Evolutionary conservation across 176 grass and related monocot species (phyloP).

Genomic region (Zea luxurians): DNA sequence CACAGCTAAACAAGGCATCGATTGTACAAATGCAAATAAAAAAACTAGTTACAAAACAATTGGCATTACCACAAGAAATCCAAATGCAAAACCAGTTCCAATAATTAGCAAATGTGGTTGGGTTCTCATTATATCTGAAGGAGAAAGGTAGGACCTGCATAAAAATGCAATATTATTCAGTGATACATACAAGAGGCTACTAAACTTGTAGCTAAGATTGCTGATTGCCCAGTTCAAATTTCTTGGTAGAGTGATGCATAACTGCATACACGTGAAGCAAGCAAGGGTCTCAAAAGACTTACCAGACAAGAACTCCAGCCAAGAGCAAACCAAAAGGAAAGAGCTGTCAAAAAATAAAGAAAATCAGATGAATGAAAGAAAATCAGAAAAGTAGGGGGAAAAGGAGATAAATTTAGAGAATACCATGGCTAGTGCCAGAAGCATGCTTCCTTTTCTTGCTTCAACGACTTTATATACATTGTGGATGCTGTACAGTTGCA

Average conservation of each 20-base stretch:
- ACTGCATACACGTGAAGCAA: constrained; percentile 16
- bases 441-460: constrained; percentile 92
- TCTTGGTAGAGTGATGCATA: neutral
- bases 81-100: constrained; percentile 98
- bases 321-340: constrained; percentile 82
- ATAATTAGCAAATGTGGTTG: constrained; percentile 85
- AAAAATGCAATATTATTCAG: constrained; percentile 34
- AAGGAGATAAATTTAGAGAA: constrained; percentile 16
- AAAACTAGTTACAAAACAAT: constrained; percentile 88
- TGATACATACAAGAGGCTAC: neutral
- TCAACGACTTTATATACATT: constrained; percentile 88
- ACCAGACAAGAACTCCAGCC: constrained; percentile 90
- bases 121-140: constrained; percentile 86
- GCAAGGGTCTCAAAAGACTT: constrained; percentile 34
- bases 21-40: constrained; percentile 22
- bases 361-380: constrained; percentile 25
- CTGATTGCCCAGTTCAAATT: neutral
- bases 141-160: constrained; percentile 79
- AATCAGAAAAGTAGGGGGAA: neutral
- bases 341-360: constrained; percentile 56
- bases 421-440: constrained; percentile 93
- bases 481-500: constrained; percentile 59
- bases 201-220: constrained; percentile 6
- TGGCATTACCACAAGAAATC: constrained; percentile 84
- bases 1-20: neutral